Conservation (phyloP, 495 filamentous ascomycete genomes). For the Wilcoxina mikolae region DNA sequence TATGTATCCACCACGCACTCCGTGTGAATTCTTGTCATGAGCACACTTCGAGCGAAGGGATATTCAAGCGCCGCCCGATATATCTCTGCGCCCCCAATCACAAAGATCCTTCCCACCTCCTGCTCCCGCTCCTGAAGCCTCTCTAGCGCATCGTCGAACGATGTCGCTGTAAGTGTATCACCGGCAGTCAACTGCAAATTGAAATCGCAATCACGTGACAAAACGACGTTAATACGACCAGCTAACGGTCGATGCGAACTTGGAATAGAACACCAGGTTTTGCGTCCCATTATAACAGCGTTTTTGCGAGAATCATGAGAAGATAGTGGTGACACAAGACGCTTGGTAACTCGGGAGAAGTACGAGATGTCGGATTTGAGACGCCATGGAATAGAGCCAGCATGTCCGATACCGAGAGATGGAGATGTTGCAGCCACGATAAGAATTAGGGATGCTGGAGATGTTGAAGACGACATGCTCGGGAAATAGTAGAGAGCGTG, state of each 20-base stretch:
- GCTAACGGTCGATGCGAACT: slow-evolving; percentile 59
- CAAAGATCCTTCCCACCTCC: slow-evolving; percentile 47
- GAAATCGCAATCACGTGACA: slow-evolving; percentile 38
- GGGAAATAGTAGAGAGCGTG: too few relatives aligned
- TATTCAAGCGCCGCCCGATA: slow-evolving; percentile 53
- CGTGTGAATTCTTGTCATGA: slow-evolving; percentile 47
- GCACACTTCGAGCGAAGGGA: slow-evolving; percentile 36
- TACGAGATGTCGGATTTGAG: slow-evolving; percentile 84
- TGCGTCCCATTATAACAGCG: slow-evolving; percentile 90
- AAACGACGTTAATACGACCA: slow-evolving; percentile 61
- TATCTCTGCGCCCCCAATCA: slow-evolving; percentile 82
- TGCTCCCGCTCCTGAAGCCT: slow-evolving; percentile 20
- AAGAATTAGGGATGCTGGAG: slow-evolving; percentile 53
- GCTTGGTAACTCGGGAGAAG: slow-evolving; percentile 80
- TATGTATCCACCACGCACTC: slow-evolving; percentile 85
- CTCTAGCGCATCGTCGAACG: slow-evolving; percentile 45
- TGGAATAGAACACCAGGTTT: slow-evolving; percentile 85
- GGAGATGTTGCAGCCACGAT: slow-evolving; percentile 54
- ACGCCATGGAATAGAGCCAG: slow-evolving; percentile 75
- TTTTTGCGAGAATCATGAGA: slow-evolving; percentile 40
- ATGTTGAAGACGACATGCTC: too few relatives aligned
- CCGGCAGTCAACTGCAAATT: not conserved
- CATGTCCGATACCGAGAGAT: slow-evolving; percentile 72
- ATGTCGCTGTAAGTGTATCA: slow-evolving; percentile 23
- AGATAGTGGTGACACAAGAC: slow-evolving; percentile 26